Evolutionary conservation across 2,329 filamentous ascomycete species (phyloP).

Genomic region (Aschersonia sp.): DNA sequence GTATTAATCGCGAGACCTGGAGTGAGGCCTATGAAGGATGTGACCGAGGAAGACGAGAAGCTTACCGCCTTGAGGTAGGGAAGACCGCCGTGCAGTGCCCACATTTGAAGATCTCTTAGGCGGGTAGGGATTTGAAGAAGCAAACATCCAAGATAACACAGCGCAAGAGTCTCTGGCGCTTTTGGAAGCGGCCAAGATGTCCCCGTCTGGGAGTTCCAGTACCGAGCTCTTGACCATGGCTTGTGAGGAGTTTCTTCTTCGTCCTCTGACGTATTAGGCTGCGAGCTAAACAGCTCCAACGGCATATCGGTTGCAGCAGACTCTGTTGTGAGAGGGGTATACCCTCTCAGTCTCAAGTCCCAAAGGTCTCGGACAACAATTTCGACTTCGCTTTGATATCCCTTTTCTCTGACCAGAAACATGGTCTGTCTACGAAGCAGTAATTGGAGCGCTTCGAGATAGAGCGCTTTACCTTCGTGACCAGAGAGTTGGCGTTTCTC

Average conservation of each 20-base stretch:
- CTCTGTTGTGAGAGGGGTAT: constrained; percentile 19
- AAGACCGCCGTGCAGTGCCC: constrained; percentile 53
- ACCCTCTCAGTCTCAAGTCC: constrained; percentile 48
- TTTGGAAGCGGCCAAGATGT: constrained; percentile 44
- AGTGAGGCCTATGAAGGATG: no score
- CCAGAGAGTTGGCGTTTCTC: constrained; percentile 46
- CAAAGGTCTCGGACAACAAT: constrained; percentile 72
- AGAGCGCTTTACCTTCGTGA: constrained; percentile 58
- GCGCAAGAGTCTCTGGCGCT: constrained; percentile 57
- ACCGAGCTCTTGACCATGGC: constrained; percentile 17
- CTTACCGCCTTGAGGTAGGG: constrained; percentile 55
- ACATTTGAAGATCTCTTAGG: constrained; percentile 56
- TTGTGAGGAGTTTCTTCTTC: constrained; percentile 12
- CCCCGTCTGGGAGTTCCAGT: constrained; percentile 29
- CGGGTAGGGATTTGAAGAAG: constrained; percentile 65
- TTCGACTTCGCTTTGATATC: constrained; percentile 61
- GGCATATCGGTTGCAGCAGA: constrained; percentile 12
- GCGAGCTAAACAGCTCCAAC: constrained; percentile 24
- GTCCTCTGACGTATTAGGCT: constrained; percentile 12
- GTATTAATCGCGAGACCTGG: not conserved
- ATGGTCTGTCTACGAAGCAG: constrained; percentile 68
- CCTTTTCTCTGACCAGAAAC: constrained; percentile 54
- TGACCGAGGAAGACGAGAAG: constrained; percentile 1
- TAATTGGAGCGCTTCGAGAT: constrained; percentile 71
- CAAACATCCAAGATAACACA: constrained; percentile 69